Base-by-base conservation (phyloP, 1,139 yeast genomes). In the Blastobotrys malaysiensis region DNA sequence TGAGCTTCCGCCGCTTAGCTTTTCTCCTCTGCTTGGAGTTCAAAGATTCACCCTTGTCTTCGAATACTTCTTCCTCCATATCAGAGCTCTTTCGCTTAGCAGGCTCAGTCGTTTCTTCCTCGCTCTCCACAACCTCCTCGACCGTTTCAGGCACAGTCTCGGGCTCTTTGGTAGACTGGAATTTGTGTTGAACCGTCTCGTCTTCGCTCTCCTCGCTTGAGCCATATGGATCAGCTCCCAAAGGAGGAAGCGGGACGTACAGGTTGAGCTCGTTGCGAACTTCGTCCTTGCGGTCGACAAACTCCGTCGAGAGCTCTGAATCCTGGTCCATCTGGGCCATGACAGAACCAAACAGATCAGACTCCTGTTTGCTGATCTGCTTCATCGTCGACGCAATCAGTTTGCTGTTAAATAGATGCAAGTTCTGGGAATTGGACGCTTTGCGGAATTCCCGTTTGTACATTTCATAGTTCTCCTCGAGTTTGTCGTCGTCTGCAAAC, bases 381-480 rank as follows among this genome's bases (percentile, higher is more conserved):
- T 44, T 49, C 39, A 55, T 55, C 5, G 31, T 45, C 39, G 39
- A 31, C 16, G 39, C 39, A 31, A 31, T 31, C 39, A 31, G 39
- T 16, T 43, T 31, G 20, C 27, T 26, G 18, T 52, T 54, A 50
- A 63, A 62, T 2, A 61, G 47, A 31, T 31, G 39, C 7, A 48
- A 26, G 39, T 48, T 53, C 48, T 64, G 68, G 21, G 52, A 48
- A 13, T 53, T 53, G 27, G 58, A 44, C 3, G 61, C 60, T 24
- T 55, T 55, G 9, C 49, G 48, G 51, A 55, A 63, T n/a, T 50
- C 55, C 16, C 55, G 49, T 49, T 55, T 48, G 46, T 65, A 65
- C n/a, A 52, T 47, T 5, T 61, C 63, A 49, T 61, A 64, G 36
- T 63, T 57, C 6, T 51, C 51, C 27, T 56, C 59, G 18, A 50